Conservation (phyloP, 345 rosid species). For the Acer yangbiense region DNA sequence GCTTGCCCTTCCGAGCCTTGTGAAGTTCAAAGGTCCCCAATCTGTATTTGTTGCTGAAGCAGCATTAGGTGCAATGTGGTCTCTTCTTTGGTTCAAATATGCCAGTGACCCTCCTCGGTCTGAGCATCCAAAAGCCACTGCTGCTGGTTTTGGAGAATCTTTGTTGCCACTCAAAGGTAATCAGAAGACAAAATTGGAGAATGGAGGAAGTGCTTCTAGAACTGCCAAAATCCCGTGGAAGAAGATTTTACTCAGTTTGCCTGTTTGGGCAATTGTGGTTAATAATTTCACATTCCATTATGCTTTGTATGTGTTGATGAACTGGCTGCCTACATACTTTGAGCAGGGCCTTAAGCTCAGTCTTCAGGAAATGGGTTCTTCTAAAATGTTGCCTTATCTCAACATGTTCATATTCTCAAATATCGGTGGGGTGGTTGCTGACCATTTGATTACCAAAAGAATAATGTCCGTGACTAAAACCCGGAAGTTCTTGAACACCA, state of each 20-base stretch:
- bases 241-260: slow-evolving; percentile 66
- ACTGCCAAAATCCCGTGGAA: slow-evolving; percentile 82
- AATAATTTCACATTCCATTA: slow-evolving; percentile 97
- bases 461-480: slow-evolving; percentile 78
- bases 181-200: slow-evolving; percentile 64
- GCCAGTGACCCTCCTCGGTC: slow-evolving; percentile 92
- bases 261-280: slow-evolving; percentile 92
- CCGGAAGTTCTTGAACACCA: slow-evolving; percentile 74
- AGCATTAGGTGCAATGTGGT: slow-evolving; percentile 80
- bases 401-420: slow-evolving; percentile 97
- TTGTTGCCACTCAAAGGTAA: slow-evolving; percentile 61
- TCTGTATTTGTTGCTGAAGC: slow-evolving; percentile 93
- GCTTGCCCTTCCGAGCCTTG: slow-evolving; percentile 88
- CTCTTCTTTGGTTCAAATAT: slow-evolving; percentile 77
- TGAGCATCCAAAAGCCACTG: slow-evolving; percentile 87
- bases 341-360: slow-evolving; percentile 89
- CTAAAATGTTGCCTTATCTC: slow-evolving; percentile 96
- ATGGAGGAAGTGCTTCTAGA: slow-evolving; percentile 47
- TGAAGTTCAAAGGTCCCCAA: slow-evolving; percentile 82
- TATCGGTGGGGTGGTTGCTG: slow-evolving; percentile 92
- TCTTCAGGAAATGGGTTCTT: slow-evolving; percentile 95
- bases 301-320: slow-evolving; percentile 91
- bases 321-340: slow-evolving; percentile 94
- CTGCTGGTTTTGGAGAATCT: slow-evolving; percentile 84
- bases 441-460: slow-evolving; percentile 77